Percentiles rank a stretch among this genome's conserved stretches.
These are phyloP conservation scores for Aspergillus unguis DNA, from an alignment of 2,329 filamentous ascomycete genomes.

Conservation along the genomic window DNA sequence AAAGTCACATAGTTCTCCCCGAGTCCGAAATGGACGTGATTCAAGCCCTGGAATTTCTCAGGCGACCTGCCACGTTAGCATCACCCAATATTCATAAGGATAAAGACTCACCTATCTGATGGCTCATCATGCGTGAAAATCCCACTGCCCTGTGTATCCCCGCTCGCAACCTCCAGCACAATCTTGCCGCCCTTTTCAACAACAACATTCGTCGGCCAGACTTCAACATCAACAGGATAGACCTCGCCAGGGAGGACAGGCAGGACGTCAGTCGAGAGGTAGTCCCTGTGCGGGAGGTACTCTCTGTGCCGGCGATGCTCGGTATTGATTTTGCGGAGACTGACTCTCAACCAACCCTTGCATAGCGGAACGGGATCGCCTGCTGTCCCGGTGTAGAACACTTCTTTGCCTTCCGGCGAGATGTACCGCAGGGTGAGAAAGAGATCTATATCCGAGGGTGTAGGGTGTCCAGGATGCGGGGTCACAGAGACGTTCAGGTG, in stretches of 20 bases:
- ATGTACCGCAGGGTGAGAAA: conserved; percentile 56
- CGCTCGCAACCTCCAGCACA: conserved; percentile 33
- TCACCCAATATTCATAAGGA: neutral
- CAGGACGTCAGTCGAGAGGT: conserved; percentile 47
- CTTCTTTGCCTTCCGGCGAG: conserved; percentile 48
- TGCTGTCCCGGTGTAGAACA: conserved; percentile 55
- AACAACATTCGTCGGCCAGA: conserved; percentile 40
- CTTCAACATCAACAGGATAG: conserved; percentile 49
- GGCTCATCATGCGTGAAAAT: conserved; percentile 49
- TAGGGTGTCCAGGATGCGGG: conserved; percentile 36
- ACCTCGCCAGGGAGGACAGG: conserved; percentile 51
- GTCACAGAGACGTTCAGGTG: conserved; percentile 61
- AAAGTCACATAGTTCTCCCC: conserved; percentile 49
- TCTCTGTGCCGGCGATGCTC: conserved; percentile 43
- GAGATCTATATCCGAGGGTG: conserved; percentile 52
- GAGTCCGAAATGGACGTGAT: conserved; percentile 49
- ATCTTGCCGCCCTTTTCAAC: conserved; percentile 32
- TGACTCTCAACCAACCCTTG: conserved; percentile 56
- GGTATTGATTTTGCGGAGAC: conserved; percentile 48
- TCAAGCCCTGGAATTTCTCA: conserved; percentile 45
- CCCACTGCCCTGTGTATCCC: conserved; percentile 52
- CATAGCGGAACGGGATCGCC: conserved; percentile 54
- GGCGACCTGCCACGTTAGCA: conserved; percentile 31
- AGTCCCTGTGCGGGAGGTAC: conserved; percentile 51
- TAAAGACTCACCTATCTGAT: conserved; percentile 26